Conservation (phyloP, 345 rosid species). For the Brassica incana region DNA sequence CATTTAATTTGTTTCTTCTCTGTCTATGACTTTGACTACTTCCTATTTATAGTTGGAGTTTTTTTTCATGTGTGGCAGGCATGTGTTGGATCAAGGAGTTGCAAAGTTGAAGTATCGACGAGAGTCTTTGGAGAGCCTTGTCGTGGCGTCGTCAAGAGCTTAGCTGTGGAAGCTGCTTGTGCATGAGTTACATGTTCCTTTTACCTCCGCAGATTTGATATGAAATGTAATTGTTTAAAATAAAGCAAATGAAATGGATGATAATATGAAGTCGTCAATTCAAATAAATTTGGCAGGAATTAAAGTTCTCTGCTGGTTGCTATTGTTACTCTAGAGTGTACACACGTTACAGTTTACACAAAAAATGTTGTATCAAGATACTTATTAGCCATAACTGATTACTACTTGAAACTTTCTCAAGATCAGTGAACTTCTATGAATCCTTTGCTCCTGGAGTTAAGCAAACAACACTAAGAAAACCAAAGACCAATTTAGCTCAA, state of each 20-base stretch:
- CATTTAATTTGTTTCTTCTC: background rate
- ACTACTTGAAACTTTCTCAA: background rate
- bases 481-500: background rate
- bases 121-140: conserved; percentile 76
- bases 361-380: background rate
- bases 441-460: background rate
- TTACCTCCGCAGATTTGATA: conserved; percentile 11
- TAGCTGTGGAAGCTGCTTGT: conserved; percentile 92
- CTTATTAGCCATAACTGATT: background rate
- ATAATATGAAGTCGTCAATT: background rate
- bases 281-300: background rate
- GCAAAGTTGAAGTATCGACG: conserved; percentile 61
- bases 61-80: conserved; percentile 52
- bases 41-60: conserved; percentile 7
- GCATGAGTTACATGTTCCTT: conserved; percentile 31
- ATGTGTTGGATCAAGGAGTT: conserved; percentile 73
- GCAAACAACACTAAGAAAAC: background rate
- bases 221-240: conserved; percentile 26
- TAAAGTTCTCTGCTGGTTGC: background rate
- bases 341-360: background rate
- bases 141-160: conserved; percentile 63
- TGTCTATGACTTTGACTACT: background rate
- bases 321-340: background rate
- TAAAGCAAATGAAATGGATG: conserved; percentile 21
- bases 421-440: background rate